Percentiles rank a stretch among this genome's conserved stretches.
These are phyloP conservation scores for Prunus padus DNA, from an alignment of 306 rosid species.

Conservation along the genomic window DNA sequence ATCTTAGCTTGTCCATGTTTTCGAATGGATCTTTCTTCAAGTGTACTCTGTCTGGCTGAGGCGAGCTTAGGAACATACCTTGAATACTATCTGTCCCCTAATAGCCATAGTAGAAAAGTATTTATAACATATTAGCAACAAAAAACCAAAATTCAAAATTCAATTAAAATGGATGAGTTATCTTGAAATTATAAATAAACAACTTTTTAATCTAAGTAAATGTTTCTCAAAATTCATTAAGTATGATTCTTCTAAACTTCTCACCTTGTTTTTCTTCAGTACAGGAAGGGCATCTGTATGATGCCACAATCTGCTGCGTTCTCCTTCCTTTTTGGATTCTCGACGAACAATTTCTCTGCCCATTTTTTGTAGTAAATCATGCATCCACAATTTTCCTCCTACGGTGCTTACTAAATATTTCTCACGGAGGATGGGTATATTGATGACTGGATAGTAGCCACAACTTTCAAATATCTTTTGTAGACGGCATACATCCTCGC, in stretches of 20 bases:
- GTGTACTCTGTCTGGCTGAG: neutral
- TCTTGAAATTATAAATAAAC: too few relatives aligned
- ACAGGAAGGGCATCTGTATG: conserved; percentile 17
- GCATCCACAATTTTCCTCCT: conserved; percentile 20
- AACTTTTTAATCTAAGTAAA: neutral
- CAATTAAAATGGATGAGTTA: too few relatives aligned
- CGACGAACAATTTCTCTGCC: conserved; percentile 29
- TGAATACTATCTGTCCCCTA: conserved; percentile 7
- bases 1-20: neutral
- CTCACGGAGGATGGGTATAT: conserved; percentile 14
- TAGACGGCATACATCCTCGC: neutral
- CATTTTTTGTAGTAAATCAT: conserved; percentile 30
- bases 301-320: conserved; percentile 34
- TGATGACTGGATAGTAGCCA: conserved; percentile 1
- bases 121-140: too few relatives aligned
- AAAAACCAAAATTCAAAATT: too few relatives aligned
- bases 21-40: neutral
- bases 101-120: too few relatives aligned
- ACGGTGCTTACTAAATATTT: conserved; percentile 27
- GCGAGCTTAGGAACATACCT: neutral
- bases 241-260: too few relatives aligned
- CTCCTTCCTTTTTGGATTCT: conserved; percentile 18
- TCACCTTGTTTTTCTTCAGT: neutral
- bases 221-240: too few relatives aligned
- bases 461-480: neutral